Base-by-base conservation (phyloP, 1,139 yeast genomes). In the Geotrichum citri-aurantii region DNA sequence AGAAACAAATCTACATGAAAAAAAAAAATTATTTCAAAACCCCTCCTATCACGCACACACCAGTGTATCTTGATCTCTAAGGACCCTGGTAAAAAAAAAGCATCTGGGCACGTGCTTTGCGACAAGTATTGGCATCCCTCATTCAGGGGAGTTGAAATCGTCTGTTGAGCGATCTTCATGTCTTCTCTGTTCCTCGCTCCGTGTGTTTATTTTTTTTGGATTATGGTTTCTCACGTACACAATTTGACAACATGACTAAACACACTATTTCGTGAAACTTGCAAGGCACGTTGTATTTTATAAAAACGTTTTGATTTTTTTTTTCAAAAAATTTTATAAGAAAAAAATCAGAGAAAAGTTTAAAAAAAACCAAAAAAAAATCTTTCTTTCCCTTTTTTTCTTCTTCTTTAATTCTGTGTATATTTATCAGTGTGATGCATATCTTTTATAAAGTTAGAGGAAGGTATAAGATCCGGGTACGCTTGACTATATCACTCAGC, bases 381-480 rank as follows among this genome's bases (percentile, higher is more conserved):
- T n/a, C n/a, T n/a, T n/a, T n/a, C n/a, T n/a, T n/a, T n/a, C n/a
- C n/a, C n/a, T n/a, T n/a, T n/a, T n/a, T n/a, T n/a, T n/a, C 29
- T 26, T 4, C 29, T 26, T 26, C 7, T 26, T 26, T 26, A 5
- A 26, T 4, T 26, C 7, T 26, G 29, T 26, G 29, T 26, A 26
- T 26, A 26, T 26, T 26, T 26, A 26, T 26, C 7, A 26, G 29
- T 37, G n/a, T 37, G 19, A 37, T 37, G 42, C 19, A n/a, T 7
- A 17, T 6, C 7, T 14, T 6, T 14, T 37, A 59, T 14, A 54
- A 33, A 24, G 59, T 57, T 17, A 59, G 42, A 17, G 62, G 62
- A 19, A 56, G 48, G 50, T 59, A 59, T 24, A 59, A 24, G 8
- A 59, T 33, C 12, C 59, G 49, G 10, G 59, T 59, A 7, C 57